These are phyloP conservation scores for Starmerella scarabaei DNA, from an alignment of 805 yeast species.

Conservation along the genomic window DNA sequence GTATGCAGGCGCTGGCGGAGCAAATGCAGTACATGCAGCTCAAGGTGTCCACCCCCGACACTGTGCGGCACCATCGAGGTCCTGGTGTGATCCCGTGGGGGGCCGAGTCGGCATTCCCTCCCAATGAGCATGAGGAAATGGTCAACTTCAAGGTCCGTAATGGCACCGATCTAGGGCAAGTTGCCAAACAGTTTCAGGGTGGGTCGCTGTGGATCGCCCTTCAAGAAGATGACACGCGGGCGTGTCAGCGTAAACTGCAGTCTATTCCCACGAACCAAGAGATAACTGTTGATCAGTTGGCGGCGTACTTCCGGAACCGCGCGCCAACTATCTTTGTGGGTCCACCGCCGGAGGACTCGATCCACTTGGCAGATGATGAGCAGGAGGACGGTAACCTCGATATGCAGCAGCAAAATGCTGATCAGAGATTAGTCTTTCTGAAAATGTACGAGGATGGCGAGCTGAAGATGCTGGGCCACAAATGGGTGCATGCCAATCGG, in stretches of 20 bases:
- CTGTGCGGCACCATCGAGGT: conserved; percentile 10
- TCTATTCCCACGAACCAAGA: conserved; percentile 4
- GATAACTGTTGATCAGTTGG: conserved; percentile 8
- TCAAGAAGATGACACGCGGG: conserved; percentile 10
- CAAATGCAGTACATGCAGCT: conserved; percentile 30
- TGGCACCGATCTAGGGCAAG: conserved; percentile 7
- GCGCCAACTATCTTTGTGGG: conserved; percentile 17
- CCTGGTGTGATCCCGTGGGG: conserved; percentile 14
- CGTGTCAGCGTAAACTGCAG: conserved; percentile 7
- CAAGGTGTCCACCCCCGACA: conserved; percentile 4
- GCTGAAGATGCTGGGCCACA: conserved; percentile 55
- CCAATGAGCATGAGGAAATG: conserved; percentile 10
- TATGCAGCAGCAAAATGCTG: background rate
- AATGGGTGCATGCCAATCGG: conserved; percentile 30
- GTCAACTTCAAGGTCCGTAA: conserved; percentile 10
- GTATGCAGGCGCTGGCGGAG: conserved; percentile 55
- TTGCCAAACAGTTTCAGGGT: conserved; percentile 6
- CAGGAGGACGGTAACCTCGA: conserved; percentile 5
- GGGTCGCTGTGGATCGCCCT: conserved; percentile 16
- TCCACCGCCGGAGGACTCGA: conserved; percentile 5
- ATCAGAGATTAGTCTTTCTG: conserved; percentile 12
- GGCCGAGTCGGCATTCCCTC: background rate
- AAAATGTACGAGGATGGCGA: conserved; percentile 40
- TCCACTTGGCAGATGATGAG: background rate
- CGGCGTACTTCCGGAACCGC: conserved; percentile 8